These are phyloP conservation scores for Neurospora sp. DNA, from an alignment of 2,329 filamentous ascomycete species.

Conservation along the genomic window DNA sequence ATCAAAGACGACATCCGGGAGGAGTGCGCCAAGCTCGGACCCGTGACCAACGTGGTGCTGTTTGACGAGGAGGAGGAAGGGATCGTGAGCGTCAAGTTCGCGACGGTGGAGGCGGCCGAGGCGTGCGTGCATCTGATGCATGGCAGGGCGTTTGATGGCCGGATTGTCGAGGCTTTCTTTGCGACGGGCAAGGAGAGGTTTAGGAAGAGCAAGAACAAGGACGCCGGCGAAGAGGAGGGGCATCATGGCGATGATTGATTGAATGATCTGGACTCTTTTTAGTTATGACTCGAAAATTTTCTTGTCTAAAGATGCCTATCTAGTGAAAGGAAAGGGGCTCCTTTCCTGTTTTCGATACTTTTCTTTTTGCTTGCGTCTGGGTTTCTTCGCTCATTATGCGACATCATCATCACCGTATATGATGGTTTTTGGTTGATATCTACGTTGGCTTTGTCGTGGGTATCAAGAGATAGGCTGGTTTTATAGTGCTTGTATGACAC, in stretches of 20 bases:
- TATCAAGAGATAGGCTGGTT: neutral
- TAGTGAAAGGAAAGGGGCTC: neutral
- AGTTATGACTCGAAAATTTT: neutral
- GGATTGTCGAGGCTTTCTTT: constrained; percentile 60
- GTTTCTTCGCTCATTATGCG: neutral
- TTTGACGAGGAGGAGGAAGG: constrained; percentile 82
- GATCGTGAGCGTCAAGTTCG: constrained; percentile 76
- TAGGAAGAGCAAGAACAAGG: constrained; percentile 52
- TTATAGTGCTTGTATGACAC: neutral
- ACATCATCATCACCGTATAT: neutral
- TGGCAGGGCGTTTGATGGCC: constrained; percentile 68
- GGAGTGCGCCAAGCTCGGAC: constrained; percentile 76
- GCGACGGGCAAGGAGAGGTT: constrained; percentile 64
- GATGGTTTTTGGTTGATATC: neutral
- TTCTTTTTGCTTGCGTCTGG: neutral
- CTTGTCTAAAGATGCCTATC: neutral
- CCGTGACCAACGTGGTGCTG: constrained; percentile 82
- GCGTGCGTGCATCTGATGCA: constrained; percentile 68
- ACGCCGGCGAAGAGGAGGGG: constrained; percentile 35
- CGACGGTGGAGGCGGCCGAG: constrained; percentile 56
- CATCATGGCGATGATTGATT: constrained; percentile 14
- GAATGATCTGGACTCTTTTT: neutral
- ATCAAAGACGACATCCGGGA: constrained; percentile 93
- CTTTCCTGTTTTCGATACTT: neutral
- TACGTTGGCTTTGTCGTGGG: neutral